Evolutionary conservation across 2,329 filamentous ascomycete species (phyloP), one percentile per base, ranked within the genome.

Genomic region (Triangularia verruculosa): DNA sequence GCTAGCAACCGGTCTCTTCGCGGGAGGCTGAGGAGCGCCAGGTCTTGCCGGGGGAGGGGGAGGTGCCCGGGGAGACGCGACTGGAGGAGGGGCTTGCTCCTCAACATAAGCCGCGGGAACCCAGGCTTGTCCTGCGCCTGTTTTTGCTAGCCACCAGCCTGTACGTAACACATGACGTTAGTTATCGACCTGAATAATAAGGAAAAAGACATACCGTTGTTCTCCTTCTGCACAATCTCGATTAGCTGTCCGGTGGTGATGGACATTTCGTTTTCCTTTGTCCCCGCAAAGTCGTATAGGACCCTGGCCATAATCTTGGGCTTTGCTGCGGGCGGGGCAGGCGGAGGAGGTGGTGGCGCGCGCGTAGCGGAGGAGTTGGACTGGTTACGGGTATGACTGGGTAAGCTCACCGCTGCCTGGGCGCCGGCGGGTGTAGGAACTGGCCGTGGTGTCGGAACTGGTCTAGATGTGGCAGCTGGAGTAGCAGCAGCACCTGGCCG

Each of bases 91-190:
- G 24, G 83, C 84, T 74, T 90, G 85, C 77, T 97, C 93, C 77
- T 98, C 90, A 8, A 99, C 89, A 72, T 99, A 99, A 20, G 94
- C 92, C 20, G 93, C 91, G 0, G 95, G 95, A 2, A 95, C 87
- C 95, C 95, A 99, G 59, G 93, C 95, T 77, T 95, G 92, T n/a
- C 86, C 86, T n/a, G 86, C 86, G 4, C 70, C 70, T 66, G 89
- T 91, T 80, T 92, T 94, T 67, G 89, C 95, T 55, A 98, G 83
- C 94, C 94, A 98, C 95, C 95, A 99, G 60, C 95, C 94, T 97
- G 70, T 43, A 52, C 20, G n/a, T n/a, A 2, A 22, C 39, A 13
- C 24, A n/a, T n/a, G 2, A 28, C 20, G 62, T 78, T 64, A 77
- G 75, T 70, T 59, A 6, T 30, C 12, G 17, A n/a, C 55, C 56